A percentile compares a stretch with the other conserved stretches of the same genome.
Conservation (phyloP, 108 stramenopile genomes). For the Mayamaea pseudoterrestris region DNA sequence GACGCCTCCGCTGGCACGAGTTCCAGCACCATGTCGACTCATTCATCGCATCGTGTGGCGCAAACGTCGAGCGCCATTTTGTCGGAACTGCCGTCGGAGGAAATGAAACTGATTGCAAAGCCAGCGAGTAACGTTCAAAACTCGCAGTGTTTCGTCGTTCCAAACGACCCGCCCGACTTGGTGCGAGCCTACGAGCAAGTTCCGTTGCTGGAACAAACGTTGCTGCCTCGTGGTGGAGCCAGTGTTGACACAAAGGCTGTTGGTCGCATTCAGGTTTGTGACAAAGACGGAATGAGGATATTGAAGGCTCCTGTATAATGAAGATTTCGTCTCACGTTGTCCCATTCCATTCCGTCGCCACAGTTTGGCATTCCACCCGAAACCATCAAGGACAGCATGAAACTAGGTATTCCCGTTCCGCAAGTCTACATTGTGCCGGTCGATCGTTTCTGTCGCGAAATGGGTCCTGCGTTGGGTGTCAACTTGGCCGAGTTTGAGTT, state of each 20-base stretch:
- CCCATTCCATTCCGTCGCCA: slow-evolving; percentile 1
- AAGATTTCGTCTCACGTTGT: background rate
- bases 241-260: slow-evolving; percentile 68
- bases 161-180: background rate
- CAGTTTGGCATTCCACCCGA: slow-evolving; percentile 94
- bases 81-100: too few species aligned
- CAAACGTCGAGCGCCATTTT: too few species aligned
- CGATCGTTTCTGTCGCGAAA: slow-evolving; percentile 81
- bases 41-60: too few species aligned
- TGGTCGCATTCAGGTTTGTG: slow-evolving; percentile 63
- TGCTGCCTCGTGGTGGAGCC: slow-evolving; percentile 72
- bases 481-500: slow-evolving; percentile 95
- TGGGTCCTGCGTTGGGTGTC: slow-evolving; percentile 83
- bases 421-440: slow-evolving; percentile 84
- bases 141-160: too few species aligned
- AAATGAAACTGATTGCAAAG: too few species aligned
- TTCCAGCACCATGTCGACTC: too few species aligned
- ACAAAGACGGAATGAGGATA: background rate
- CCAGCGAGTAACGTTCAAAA: too few species aligned
- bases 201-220: slow-evolving; percentile 48
- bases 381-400: slow-evolving; percentile 93
- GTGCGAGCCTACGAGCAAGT: slow-evolving; percentile 36
- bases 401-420: slow-evolving; percentile 70
- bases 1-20: too few species aligned
- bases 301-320: background rate